These are phyloP conservation scores for Beauveria australis DNA, from an alignment of 2,329 filamentous ascomycete species.

Conservation along the genomic window DNA sequence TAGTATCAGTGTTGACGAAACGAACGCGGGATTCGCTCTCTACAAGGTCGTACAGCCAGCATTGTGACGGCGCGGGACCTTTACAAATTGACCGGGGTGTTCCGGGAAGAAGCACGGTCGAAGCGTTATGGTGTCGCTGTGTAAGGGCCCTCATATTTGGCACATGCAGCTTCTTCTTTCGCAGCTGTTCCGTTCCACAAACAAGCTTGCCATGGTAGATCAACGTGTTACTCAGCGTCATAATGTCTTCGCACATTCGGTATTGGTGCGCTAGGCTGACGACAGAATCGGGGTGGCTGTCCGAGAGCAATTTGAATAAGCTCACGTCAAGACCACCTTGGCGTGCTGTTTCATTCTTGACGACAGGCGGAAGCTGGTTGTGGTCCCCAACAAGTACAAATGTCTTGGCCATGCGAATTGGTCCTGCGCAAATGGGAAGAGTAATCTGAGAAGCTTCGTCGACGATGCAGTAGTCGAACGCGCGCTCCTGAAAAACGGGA, in stretches of 20 bases:
- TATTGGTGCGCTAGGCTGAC: slow-evolving; percentile 94
- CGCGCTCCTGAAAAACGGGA: slow-evolving; percentile 74
- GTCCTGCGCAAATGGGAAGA: slow-evolving; percentile 85
- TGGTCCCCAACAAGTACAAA: slow-evolving; percentile 97
- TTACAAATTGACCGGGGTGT: slow-evolving; percentile 48
- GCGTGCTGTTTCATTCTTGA: slow-evolving; percentile 83
- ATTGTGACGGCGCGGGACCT: slow-evolving; percentile 40
- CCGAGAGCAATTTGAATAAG: slow-evolving; percentile 87
- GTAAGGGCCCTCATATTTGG: slow-evolving; percentile 56
- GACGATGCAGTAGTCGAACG: slow-evolving; percentile 97
- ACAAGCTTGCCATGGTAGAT: slow-evolving; percentile 89
- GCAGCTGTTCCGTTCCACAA: slow-evolving; percentile 74
- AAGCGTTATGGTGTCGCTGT: slow-evolving; percentile 49
- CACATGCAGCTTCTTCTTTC: slow-evolving; percentile 58
- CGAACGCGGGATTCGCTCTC: slow-evolving; percentile 65
- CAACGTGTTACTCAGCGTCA: slow-evolving; percentile 84
- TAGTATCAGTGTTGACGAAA: slow-evolving; percentile 81
- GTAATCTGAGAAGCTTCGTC: slow-evolving; percentile 98
- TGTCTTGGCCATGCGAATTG: slow-evolving; percentile 83
- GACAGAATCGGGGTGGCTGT: slow-evolving; percentile 77
- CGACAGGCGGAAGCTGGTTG: slow-evolving; percentile 87
- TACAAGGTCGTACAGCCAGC: slow-evolving; percentile 71
- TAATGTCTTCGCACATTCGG: slow-evolving; percentile 96
- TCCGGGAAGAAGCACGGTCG: slow-evolving; percentile 32
- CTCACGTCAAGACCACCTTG: slow-evolving; percentile 84